Evolutionary conservation across 2,329 filamentous ascomycete species (phyloP).

Genomic region (Thyridium curvatum): DNA sequence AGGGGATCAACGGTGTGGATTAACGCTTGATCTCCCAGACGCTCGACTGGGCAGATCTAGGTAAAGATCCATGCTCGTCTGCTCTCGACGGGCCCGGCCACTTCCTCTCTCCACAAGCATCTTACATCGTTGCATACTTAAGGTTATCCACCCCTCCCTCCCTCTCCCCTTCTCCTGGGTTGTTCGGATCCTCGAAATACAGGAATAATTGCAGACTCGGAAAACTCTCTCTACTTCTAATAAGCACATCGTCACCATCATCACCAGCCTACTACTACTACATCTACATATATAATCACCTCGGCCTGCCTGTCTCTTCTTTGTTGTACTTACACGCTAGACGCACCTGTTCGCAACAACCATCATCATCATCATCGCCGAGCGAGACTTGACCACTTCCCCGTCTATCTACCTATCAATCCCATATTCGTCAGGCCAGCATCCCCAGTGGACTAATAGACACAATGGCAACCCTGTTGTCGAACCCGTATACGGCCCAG

Average conservation of each 20-base stretch:
- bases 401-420: too few species aligned
- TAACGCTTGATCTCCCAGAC: constrained; percentile 3
- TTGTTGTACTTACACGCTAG: too few species aligned
- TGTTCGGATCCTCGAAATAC: constrained; percentile 12
- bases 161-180: constrained; percentile 11
- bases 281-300: too few species aligned
- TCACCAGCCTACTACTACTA: constrained; percentile 1
- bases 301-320: too few species aligned
- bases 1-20: constrained; percentile 37
- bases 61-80: too few species aligned
- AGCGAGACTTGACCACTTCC: too few species aligned
- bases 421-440: constrained; percentile 11
- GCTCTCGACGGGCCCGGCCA: constrained; percentile 28
- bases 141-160: constrained; percentile 32
- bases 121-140: constrained; percentile 37
- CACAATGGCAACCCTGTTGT: constrained; percentile 37
- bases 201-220: too few species aligned
- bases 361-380: too few species aligned
- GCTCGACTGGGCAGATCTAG: too few species aligned
- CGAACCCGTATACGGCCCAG: constrained; percentile 38
- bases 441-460: not conserved
- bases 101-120: constrained; percentile 27
- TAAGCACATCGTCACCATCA: constrained; percentile 3
- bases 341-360: constrained; percentile 1
- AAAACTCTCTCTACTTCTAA: constrained; percentile 4